Evolutionary conservation across 208 protist genomes (phyloP), one percentile per base, ranked within the genome.

Genomic region (Leishmania arabica): DNA sequence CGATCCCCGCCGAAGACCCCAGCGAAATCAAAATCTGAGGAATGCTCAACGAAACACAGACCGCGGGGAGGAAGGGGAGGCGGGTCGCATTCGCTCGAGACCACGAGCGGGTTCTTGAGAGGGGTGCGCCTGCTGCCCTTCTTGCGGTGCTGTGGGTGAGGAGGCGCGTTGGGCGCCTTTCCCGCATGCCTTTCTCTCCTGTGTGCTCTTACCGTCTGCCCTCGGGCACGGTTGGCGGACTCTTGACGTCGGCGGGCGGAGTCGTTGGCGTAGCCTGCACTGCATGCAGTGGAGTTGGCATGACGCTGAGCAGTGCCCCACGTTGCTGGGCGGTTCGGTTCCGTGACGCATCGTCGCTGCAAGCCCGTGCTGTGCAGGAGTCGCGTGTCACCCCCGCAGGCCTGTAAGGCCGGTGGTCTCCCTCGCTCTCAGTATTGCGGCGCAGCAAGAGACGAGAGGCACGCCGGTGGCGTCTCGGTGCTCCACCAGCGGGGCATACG

Each of bases 21-120:
- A 91, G 89, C 77, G 91, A 94, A 79, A 82, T 90, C n/a, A 94
- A 91, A 81, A 80, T 92, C 31, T 84, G 83, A 83, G 42, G 0
- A 13, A 42, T 72, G 11, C 56, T n/a, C 1, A 9, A 62, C 56
- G 6, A 6, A 62, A 15, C 56, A n/a, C 56, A 21, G 56, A 62
- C 56, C 24, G 13, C 21, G 3, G 24, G 13, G 56, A n/a, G 9
- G 24, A 24, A 42, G 40, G 40, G 40, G 51, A 17, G 17, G 56
- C 24, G 21, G 9, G 56, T 3, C 6, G 56, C 24, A 62, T 7
- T n/a, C 56, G 7, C 27, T 62, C 2, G 1, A 31, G 24, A 11
- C 0, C 21, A 1, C 7, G 21, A 21, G 5, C 0, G 6, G 19
- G 19, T 3, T 27, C 17, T n/a, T 8, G 11, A 21, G 3, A 17